Evolutionary conservation across 2,329 filamentous ascomycete genomes (phyloP).

Genomic region (Colletotrichum falcatum): DNA sequence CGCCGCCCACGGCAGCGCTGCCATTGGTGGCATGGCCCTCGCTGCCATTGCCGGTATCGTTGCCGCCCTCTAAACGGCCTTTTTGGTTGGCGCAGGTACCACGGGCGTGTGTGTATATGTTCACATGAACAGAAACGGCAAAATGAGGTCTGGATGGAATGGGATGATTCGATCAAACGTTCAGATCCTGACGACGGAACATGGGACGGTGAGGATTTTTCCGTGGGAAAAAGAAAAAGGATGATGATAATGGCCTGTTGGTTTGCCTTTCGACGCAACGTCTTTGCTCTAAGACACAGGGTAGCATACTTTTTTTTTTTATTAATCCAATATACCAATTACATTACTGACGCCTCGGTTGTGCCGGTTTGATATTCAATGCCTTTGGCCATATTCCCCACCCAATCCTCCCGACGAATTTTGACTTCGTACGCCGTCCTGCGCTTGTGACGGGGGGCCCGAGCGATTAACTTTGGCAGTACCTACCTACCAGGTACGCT

Average conservation of each 20-base stretch:
- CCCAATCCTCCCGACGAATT: background rate
- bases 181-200: constrained; percentile 25
- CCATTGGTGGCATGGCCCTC: constrained; percentile 26
- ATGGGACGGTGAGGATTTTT: background rate
- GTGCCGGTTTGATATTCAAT: background rate
- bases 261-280: constrained; percentile 5
- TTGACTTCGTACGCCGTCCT: background rate
- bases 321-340: constrained; percentile 23
- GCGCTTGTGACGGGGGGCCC: background rate
- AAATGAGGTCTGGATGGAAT: constrained; percentile 1
- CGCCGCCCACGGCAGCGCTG: constrained; percentile 21
- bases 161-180: constrained; percentile 8
- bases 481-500: too few species aligned
- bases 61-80: constrained; percentile 22
- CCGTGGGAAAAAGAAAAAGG: background rate
- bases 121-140: background rate
- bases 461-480: background rate
- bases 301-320: constrained; percentile 20
- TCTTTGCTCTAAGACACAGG: constrained; percentile 9
- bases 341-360: background rate
- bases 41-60: constrained; percentile 35
- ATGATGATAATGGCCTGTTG: constrained; percentile 25
- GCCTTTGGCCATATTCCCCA: background rate
- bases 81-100: background rate
- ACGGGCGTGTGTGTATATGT: background rate